phyloP scores from a whole-genome alignment of 768 basidiomycete species.

The Termitomyces sp. region DNA sequence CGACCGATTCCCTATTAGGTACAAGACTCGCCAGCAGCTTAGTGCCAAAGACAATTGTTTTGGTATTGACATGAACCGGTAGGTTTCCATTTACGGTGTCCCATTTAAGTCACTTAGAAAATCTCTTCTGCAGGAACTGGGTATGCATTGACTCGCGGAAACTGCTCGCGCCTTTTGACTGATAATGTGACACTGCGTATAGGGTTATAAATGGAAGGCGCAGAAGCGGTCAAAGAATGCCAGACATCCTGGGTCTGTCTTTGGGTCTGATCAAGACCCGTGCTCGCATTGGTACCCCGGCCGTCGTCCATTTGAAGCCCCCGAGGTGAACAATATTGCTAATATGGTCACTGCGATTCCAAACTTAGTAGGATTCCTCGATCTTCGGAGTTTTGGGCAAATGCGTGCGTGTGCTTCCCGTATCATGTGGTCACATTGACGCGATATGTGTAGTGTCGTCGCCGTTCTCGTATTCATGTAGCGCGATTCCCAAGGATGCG shows the following conservation, averaged over 20 bases:
- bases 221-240: constrained; percentile 9
- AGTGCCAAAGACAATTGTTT: constrained; percentile 46
- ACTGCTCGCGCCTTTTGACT: not conserved
- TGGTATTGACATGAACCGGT: constrained; percentile 80
- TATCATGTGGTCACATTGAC: not conserved
- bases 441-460: constrained; percentile 50
- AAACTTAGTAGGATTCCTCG: constrained; percentile 60
- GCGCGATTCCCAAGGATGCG: constrained; percentile 52
- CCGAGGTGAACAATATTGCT: constrained; percentile 71
- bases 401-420: constrained; percentile 50
- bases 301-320: constrained; percentile 65
- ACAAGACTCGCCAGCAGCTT: constrained; percentile 64
- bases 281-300: constrained; percentile 81
- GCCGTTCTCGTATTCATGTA: constrained; percentile 73
- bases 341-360: constrained; percentile 55
- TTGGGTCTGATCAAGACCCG: constrained; percentile 34
- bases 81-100: constrained; percentile 3
- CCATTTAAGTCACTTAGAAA: not conserved
- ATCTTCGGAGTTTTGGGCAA: constrained; percentile 79
- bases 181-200: not conserved
- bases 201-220: constrained; percentile 72
- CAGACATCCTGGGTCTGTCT: constrained; percentile 13
- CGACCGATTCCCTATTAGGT: constrained; percentile 29
- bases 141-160: constrained; percentile 22
- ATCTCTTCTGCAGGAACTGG: constrained; percentile 51